Evolutionary conservation across 179 eudicot species (phyloP).

Genomic region (Gypsophila paniculata): DNA sequence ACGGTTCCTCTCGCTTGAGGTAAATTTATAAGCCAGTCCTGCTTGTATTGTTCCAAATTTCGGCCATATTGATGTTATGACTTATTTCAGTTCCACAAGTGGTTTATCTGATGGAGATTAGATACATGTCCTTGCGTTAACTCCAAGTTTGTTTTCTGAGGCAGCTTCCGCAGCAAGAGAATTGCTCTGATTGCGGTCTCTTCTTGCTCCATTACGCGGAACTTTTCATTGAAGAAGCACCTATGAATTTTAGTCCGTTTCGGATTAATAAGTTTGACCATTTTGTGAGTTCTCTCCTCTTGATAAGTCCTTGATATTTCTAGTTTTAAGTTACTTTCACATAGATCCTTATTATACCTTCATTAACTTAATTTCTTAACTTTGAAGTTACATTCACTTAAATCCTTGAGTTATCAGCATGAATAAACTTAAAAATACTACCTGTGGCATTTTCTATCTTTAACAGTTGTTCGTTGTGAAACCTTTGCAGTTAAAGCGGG

Average conservation of each 20-base stretch:
- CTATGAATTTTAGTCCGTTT: slow-evolving; percentile 58
- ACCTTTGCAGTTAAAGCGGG: slow-evolving; percentile 52
- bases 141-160: slow-evolving; percentile 16
- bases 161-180: slow-evolving; percentile 97
- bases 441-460: background rate
- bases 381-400: background rate
- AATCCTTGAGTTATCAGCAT: slow-evolving; percentile 1
- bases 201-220: slow-evolving; percentile 97
- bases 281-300: slow-evolving; percentile 59
- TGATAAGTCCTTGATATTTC: background rate
- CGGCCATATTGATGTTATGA: slow-evolving; percentile 6
- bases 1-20: slow-evolving; percentile 86
- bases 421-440: slow-evolving; percentile 2
- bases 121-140: slow-evolving; percentile 5
- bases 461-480: background rate
- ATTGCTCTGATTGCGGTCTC: slow-evolving; percentile 83
- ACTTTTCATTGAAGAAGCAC: slow-evolving; percentile 66
- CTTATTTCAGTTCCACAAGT: background rate
- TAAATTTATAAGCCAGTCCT: slow-evolving; percentile 23
- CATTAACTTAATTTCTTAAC: background rate
- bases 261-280: slow-evolving; percentile 47
- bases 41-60: background rate
- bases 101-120: background rate
- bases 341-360: background rate
- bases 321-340: background rate